Conservation (phyloP, 2,329 filamentous ascomycete genomes). For the Stromatinia cepivora region DNA sequence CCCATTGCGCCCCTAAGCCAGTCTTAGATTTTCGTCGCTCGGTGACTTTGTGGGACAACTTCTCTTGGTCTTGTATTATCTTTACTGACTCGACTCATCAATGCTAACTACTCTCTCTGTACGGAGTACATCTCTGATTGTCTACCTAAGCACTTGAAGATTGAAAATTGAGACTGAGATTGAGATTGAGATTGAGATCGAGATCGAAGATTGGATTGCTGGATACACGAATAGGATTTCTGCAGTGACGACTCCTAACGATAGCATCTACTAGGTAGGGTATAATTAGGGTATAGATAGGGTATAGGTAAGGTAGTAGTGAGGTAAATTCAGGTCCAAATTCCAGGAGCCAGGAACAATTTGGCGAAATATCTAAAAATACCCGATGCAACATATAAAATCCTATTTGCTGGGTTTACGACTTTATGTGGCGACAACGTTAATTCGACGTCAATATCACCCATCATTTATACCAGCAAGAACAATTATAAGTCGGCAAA, state of each 20-base stretch:
- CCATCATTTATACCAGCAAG: background rate
- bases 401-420: background rate
- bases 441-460: constrained; percentile 4
- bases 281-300: too few relatives aligned
- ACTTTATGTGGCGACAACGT: constrained; percentile 3
- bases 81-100: background rate
- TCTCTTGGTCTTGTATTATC: background rate
- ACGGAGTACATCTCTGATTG: background rate
- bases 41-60: constrained; percentile 13
- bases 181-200: background rate
- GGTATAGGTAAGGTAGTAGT: background rate
- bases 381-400: background rate
- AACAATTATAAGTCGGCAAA: background rate
- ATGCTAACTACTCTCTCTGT: too few relatives aligned
- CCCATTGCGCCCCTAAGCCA: constrained; percentile 12
- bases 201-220: background rate
- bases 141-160: background rate
- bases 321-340: background rate
- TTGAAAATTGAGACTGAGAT: background rate
- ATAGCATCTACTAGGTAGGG: background rate
- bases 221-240: background rate
- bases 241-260: background rate
- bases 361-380: background rate
- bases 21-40: constrained; percentile 2
- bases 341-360: constrained; percentile 10